Evolutionary conservation across 257 asterid species (phyloP), one percentile per base, ranked within the genome.

Genomic region (Anisodus acutangulus): DNA sequence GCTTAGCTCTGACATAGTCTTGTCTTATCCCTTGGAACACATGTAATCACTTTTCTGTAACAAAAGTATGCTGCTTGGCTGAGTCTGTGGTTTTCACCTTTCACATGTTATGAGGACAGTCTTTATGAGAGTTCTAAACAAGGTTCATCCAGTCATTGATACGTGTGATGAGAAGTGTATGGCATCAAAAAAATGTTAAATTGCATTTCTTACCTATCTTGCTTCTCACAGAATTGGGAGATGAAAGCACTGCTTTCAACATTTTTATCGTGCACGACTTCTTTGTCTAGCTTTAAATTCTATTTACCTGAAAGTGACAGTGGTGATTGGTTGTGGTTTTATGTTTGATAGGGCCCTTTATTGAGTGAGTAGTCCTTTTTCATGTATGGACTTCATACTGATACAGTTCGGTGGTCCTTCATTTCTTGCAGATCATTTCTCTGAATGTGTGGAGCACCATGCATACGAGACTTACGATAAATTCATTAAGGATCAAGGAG

Each of bases 401-500:
- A 76, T 58, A 70, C 16, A 9, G 26, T 16, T 12, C 49, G 12
- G 51, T 6, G 54, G 11, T 59, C 43, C 59, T 83, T 64, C 10
- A 63, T 37, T 80, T 53, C 64, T 13, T 85, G 90, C 92, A 97
- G 99, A 97, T 90, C 99, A 97, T 88, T 92, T 97, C 80, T 97
- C 99, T 17, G 99, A 97, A 87, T 95, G 98, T 78, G 99, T 97
- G 84, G 98, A 97, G 90, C 66, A 81, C 83, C 99, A 97, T 89
- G 99, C 99, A 78, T 97, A 86, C 83, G 98, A 97, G 89, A 97
- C 99, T 76, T 97, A 97, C 7, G 99, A 97, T 88, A 97, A 95
- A 92, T 97, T 95, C 83, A 86, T 93, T 92, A 93, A 95, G 89
- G 80, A 86, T 78, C 86, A 90, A 90, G 93, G 90, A 93, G 99